phyloP scores from a whole-genome alignment of 2,329 filamentous ascomycete species.

The Penicillium thymicola region DNA sequence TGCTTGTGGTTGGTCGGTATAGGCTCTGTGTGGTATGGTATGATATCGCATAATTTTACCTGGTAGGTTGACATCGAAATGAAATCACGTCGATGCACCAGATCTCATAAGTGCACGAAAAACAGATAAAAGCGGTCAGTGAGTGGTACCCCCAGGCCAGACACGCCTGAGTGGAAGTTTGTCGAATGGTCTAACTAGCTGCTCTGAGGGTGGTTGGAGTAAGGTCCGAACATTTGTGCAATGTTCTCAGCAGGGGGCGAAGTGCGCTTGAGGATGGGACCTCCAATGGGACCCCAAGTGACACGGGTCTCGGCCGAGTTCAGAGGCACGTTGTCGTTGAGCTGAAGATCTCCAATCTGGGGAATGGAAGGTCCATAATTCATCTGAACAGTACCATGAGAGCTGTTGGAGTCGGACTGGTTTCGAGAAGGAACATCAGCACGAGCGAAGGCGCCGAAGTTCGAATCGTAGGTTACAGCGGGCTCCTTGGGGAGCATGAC shows the following conservation, averaged over 20 bases:
- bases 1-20: background rate
- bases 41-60: background rate
- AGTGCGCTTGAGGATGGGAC: background rate
- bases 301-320: background rate
- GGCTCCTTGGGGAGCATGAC: constrained; percentile 16
- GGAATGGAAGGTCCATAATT: background rate
- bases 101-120: background rate
- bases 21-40: background rate
- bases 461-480: background rate
- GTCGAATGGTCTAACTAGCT: background rate
- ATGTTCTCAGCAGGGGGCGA: background rate
- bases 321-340: background rate
- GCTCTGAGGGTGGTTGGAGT: background rate
- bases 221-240: background rate
- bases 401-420: background rate
- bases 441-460: background rate
- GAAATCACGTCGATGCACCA: background rate
- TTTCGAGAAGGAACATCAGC: background rate
- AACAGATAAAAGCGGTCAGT: background rate
- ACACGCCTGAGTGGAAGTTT: background rate
- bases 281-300: constrained; percentile 4
- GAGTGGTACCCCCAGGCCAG: background rate
- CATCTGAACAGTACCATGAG: background rate
- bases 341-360: background rate
- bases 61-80: background rate